Evolutionary conservation across 331 rosid genomes (phyloP).

Genomic region (Telfairia occidentalis): DNA sequence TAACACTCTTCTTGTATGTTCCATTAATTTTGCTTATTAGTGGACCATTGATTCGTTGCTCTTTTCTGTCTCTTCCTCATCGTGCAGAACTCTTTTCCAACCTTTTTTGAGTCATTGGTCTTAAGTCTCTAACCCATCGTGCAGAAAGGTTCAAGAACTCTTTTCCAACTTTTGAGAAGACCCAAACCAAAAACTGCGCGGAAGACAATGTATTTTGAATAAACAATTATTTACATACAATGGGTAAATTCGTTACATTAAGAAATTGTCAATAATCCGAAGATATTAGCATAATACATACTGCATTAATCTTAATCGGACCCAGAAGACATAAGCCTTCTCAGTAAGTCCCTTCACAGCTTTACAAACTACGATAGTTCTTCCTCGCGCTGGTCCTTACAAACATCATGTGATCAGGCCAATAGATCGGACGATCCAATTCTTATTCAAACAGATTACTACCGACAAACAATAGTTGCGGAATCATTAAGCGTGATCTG

Average conservation of each 20-base stretch:
- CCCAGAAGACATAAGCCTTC: conserved; percentile 8
- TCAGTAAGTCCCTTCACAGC: background rate
- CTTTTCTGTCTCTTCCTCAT: background rate
- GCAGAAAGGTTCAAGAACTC: background rate
- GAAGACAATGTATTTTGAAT: background rate
- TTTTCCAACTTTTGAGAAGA: background rate
- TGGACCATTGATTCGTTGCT: background rate
- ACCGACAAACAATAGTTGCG: background rate
- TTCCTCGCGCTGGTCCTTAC: background rate
- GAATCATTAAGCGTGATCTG: conserved; percentile 3
- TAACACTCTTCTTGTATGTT: background rate
- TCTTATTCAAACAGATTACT: conserved; percentile 4
- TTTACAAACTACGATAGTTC: background rate
- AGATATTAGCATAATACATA: background rate
- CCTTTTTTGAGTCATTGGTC: too few relatives aligned
- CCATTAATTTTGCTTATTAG: conserved; percentile 9
- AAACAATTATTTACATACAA: background rate
- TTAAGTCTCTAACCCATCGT: background rate
- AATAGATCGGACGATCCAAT: background rate
- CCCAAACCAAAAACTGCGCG: background rate
- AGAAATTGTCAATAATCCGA: background rate
- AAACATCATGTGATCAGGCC: background rate
- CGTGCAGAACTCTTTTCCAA: too few relatives aligned
- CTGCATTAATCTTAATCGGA: conserved; percentile 1
- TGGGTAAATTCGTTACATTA: background rate